Percentiles rank a stretch among this genome's conserved stretches.
Conservation (phyloP, 108 stramenopile species). For the Cyclotella sp. region DNA sequence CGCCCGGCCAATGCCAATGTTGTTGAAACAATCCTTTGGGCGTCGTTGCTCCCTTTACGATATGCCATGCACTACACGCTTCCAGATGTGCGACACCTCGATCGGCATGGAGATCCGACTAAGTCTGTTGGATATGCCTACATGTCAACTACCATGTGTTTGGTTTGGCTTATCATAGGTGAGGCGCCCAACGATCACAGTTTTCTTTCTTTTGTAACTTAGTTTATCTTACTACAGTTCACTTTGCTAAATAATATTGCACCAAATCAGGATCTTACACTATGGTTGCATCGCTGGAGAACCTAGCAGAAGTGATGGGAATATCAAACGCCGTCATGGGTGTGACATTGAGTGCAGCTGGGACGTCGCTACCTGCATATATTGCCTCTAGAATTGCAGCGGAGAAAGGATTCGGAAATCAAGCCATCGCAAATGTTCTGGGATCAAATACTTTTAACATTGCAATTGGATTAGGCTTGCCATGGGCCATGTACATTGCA, state of each 20-base stretch:
- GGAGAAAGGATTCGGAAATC: conserved; percentile 85
- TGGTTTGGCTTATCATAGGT: conserved; percentile 70
- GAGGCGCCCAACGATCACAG: background rate
- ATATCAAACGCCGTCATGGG: conserved; percentile 80
- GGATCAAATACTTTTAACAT: conserved; percentile 93
- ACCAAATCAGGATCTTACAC: conserved; percentile 42
- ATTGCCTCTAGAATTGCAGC: conserved; percentile 79
- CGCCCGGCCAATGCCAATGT: conserved; percentile 47
- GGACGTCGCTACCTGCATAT: conserved; percentile 62
- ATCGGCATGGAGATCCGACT: conserved; percentile 53
- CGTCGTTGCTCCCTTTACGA: conserved; percentile 65
- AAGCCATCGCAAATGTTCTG: conserved; percentile 90
- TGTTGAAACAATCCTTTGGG: conserved; percentile 49
- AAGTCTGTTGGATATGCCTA: conserved; percentile 48
- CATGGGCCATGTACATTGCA: conserved; percentile 77
- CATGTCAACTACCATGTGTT: conserved; percentile 55
- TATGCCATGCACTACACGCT: conserved; percentile 72
- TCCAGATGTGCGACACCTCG: conserved; percentile 70
- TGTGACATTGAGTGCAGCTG: conserved; percentile 82
- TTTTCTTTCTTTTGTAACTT: background rate
- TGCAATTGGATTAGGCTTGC: conserved; percentile 82
- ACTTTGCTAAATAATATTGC: background rate
- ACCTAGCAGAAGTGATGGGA: conserved; percentile 63
- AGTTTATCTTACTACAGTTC: background rate
- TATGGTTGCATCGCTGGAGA: conserved; percentile 82